These are phyloP conservation scores for Lichtheimia corymbifera DNA, from an alignment of 371 early-diverging fungal genomes.

Conservation along the genomic window DNA sequence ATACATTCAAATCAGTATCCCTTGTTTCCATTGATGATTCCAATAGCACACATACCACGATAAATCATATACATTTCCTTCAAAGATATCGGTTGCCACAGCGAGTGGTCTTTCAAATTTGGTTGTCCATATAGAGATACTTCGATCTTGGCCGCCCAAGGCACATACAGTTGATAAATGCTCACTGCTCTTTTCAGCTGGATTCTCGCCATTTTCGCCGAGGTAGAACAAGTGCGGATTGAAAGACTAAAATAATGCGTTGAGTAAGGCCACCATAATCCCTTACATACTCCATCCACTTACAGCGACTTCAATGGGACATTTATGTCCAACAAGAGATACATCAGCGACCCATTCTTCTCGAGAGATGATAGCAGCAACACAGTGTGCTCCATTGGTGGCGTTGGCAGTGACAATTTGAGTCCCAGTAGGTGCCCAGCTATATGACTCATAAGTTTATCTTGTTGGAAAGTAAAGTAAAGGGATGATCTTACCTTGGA, in stretches of 20 bases:
- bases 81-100: slow-evolving; percentile 75
- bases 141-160: slow-evolving; percentile 90
- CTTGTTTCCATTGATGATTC: neutral
- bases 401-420: slow-evolving; percentile 91
- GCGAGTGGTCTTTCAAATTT: slow-evolving; percentile 72
- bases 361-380: slow-evolving; percentile 81
- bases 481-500: slow-evolving; percentile 55
- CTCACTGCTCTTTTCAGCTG: slow-evolving; percentile 12
- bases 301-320: slow-evolving; percentile 91
- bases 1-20: neutral
- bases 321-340: slow-evolving; percentile 87
- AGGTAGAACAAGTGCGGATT: slow-evolving; percentile 77
- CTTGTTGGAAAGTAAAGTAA: neutral
- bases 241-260: slow-evolving; percentile 49
- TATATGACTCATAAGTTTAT: slow-evolving; percentile 11
- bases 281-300: slow-evolving; percentile 13
- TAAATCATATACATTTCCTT: slow-evolving; percentile 85
- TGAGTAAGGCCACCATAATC: too few species aligned
- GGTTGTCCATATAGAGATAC: slow-evolving; percentile 91
- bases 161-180: slow-evolving; percentile 75
- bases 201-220: slow-evolving; percentile 5
- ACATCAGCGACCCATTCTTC: slow-evolving; percentile 81
- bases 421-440: slow-evolving; percentile 96
- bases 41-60: slow-evolving; percentile 66
- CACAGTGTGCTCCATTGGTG: slow-evolving; percentile 78